These are phyloP conservation scores for Taphrina confusa DNA, from an alignment of 1,139 yeast species.

Conservation along the genomic window DNA sequence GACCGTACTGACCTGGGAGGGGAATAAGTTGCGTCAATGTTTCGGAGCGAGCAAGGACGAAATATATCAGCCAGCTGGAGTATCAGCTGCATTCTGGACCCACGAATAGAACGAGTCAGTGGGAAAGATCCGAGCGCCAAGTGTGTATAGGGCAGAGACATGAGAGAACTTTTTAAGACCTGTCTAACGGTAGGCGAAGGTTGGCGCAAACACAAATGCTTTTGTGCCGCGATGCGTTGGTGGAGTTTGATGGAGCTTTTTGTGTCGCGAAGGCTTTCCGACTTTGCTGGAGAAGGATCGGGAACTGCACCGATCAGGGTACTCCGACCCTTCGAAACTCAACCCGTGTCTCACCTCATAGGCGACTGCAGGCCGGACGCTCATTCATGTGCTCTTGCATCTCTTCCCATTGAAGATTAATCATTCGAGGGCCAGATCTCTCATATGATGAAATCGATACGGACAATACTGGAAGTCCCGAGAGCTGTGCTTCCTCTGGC, in stretches of 20 bases:
- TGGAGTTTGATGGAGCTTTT: slow-evolving; percentile 1
- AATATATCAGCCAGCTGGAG: background rate
- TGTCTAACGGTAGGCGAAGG: slow-evolving; percentile 2
- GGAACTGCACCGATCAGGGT: background rate
- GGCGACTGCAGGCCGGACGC: background rate
- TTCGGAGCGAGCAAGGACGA: background rate
- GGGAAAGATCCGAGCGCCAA: slow-evolving; percentile 15
- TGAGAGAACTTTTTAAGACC: slow-evolving; percentile 7
- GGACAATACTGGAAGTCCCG: no score
- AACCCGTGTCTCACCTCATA: slow-evolving; percentile 2
- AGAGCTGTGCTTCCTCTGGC: no score
- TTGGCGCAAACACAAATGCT: slow-evolving; percentile 10
- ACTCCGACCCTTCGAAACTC: background rate
- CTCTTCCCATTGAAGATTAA: no score
- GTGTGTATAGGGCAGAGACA: slow-evolving; percentile 4
- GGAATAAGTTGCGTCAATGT: no score
- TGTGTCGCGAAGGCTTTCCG: slow-evolving; percentile 6
- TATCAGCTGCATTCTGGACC: background rate
- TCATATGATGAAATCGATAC: no score
- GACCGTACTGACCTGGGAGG: no score
- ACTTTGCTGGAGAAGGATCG: background rate
- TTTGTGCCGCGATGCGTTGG: slow-evolving; percentile 8
- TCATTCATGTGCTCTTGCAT: no score
- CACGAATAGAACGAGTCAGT: slow-evolving; percentile 9
- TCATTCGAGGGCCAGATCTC: no score